Percentiles rank a stretch among this genome's conserved stretches.
Evolutionary conservation across 768 basidiomycete genomes (phyloP).

Genomic region (Holtermannia corniformis): DNA sequence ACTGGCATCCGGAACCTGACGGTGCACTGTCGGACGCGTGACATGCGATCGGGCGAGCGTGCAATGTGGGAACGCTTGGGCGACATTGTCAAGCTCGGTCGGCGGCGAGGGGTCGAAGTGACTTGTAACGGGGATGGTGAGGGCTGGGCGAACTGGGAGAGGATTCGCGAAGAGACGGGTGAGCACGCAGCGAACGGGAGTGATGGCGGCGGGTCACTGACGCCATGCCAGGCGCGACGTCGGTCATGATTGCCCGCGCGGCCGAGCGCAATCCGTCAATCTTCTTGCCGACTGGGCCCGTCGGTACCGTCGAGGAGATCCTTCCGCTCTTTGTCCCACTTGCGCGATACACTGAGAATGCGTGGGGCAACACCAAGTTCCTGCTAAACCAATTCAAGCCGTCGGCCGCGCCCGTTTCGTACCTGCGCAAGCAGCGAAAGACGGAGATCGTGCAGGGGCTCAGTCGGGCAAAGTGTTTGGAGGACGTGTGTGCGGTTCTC

Average conservation of each 20-base stretch:
- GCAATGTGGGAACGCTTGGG: constrained; percentile 68
- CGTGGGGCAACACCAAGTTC: constrained; percentile 80
- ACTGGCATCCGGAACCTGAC: constrained; percentile 85
- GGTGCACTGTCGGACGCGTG: constrained; percentile 87
- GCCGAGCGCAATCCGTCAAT: constrained; percentile 88
- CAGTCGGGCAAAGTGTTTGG: constrained; percentile 50
- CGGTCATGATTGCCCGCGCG: constrained; percentile 92
- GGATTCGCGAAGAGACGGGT: constrained; percentile 68
- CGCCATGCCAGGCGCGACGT: constrained; percentile 57
- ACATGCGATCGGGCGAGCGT: constrained; percentile 72
- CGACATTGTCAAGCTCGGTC: constrained; percentile 80
- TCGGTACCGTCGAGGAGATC: constrained; percentile 63
- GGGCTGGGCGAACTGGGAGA: constrained; percentile 65
- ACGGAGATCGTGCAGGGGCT: constrained; percentile 52
- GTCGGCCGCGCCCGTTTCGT: constrained; percentile 46
- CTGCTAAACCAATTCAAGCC: constrained; percentile 75
- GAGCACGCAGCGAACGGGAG: constrained; percentile 16
- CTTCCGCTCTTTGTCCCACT: constrained; percentile 49
- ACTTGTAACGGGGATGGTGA: constrained; percentile 89
- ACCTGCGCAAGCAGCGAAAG: constrained; percentile 51
- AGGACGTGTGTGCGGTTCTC: constrained; percentile 17
- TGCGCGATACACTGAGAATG: constrained; percentile 62
- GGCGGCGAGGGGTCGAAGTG: constrained; percentile 70
- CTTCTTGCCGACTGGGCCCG: constrained; percentile 55
- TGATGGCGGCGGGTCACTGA: background rate